Base-by-base conservation (phyloP, 2,329 filamentous ascomycete genomes). In the Bisporella sp. region DNA sequence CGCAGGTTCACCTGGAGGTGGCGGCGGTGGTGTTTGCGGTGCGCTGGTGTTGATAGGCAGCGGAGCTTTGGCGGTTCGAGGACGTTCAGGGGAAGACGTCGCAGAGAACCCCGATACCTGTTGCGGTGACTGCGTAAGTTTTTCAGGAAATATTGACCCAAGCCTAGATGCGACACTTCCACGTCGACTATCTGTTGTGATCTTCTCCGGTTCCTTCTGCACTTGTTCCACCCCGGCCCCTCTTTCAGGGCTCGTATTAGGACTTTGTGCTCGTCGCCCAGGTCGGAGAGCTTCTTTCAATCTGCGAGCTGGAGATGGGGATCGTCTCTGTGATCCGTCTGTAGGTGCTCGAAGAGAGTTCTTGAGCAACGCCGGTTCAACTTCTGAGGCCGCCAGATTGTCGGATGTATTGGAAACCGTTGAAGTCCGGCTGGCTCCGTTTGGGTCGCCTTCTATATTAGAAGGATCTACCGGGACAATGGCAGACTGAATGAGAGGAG, bases 231-330 rank as follows among this genome's bases (percentile, higher is more conserved):
- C 57, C 45, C 54, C 57, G 41, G 57, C 46, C 50, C 63, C 61
- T 28, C 67, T 63, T 52, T 76, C 74, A 32, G 71, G 72, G 57
- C 72, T 77, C 51, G 70, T 69, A 54, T 69, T 73, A 30, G 71
- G 64, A 31, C 67, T 62, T 8, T 37, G 8, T 54, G 61, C 69
- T 39, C 57, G 57, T 41, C 54, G n/a, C 6, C 13, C 55, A 28
- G 75, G 71, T 52, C 71, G 78, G 61, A 93, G 89, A 9, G 84
- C 85, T 62, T 84, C 82, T 65, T 79, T 85, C 54, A 92, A 72
- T 62, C 83, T 87, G 62, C 82, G 79, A 47, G 78, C 81, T 8
- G 87, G 85, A 7, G 89, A 91, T 21, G 79, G 74, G 29, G 81
- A 81, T 53, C 85, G 78, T 58, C 77, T 77, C 54, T 71, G 70